These are phyloP conservation scores for Leccinum aurantiacum DNA, from an alignment of 768 basidiomycete genomes.

Conservation along the genomic window DNA sequence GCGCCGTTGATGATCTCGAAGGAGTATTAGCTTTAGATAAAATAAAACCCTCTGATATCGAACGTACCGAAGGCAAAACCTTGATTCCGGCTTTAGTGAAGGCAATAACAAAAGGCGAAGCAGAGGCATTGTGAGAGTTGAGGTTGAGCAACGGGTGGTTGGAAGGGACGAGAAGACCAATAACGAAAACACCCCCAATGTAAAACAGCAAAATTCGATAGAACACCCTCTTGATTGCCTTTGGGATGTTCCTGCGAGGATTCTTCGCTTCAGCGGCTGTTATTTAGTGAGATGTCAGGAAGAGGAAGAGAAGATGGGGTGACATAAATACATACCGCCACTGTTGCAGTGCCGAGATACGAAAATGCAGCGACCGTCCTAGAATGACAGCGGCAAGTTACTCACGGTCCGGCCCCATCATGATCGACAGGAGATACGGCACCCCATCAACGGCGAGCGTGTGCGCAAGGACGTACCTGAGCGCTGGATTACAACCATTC, in stretches of 20 bases:
- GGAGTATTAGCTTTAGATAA: background rate
- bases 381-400: too few relatives aligned
- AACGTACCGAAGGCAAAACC: conserved; percentile 47
- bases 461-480: too few relatives aligned
- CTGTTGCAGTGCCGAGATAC: conserved; percentile 56
- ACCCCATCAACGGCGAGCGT: too few relatives aligned
- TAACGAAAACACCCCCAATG: conserved; percentile 44
- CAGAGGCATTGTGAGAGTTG: conserved; percentile 39
- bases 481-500: too few relatives aligned
- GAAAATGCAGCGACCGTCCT: conserved; percentile 45
- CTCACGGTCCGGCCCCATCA: too few relatives aligned
- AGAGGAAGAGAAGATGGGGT: conserved; percentile 3
- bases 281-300: conserved; percentile 24
- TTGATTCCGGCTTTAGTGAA: conserved; percentile 55
- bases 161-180: conserved; percentile 51
- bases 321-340: conserved; percentile 34
- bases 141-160: conserved; percentile 44
- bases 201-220: conserved; percentile 38
- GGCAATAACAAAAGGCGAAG: conserved; percentile 60
- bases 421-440: too few relatives aligned
- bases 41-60: background rate
- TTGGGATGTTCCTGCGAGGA: conserved; percentile 43
- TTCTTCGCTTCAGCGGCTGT: conserved; percentile 52
- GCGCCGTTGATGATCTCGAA: conserved; percentile 37
- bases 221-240: conserved; percentile 46